Conservation (phyloP, 169 alveolate genomes). For the Plasmodium inui region DNA sequence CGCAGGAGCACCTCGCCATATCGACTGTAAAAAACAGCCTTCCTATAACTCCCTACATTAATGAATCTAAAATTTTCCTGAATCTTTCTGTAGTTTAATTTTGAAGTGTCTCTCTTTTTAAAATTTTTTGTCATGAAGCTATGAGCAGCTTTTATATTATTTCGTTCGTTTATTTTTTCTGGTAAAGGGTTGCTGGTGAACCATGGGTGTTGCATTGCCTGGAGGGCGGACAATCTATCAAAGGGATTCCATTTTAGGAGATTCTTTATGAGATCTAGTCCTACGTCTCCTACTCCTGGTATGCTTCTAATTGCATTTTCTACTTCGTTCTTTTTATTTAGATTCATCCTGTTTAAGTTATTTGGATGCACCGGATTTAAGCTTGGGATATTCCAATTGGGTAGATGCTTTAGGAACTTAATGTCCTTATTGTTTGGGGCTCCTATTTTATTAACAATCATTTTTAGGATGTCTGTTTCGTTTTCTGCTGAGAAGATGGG, state of each 20-base stretch:
- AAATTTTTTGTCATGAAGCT: constrained; percentile 86
- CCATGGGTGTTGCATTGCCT: constrained; percentile 86
- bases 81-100: constrained; percentile 5
- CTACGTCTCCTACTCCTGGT: constrained; percentile 83
- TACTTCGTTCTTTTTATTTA: constrained; percentile 76
- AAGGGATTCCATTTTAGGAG: constrained; percentile 80
- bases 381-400: constrained; percentile 77
- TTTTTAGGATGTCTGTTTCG: constrained; percentile 89
- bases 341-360: constrained; percentile 50
- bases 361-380: constrained; percentile 85
- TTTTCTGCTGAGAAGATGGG: constrained; percentile 93
- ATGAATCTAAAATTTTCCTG: constrained; percentile 58
- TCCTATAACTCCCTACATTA: constrained; percentile 60
- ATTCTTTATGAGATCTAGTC: constrained; percentile 81
- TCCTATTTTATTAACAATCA: constrained; percentile 81
- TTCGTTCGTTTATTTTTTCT: constrained; percentile 73
- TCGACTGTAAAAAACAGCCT: constrained; percentile 4
- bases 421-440: constrained; percentile 79
- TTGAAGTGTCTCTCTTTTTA: constrained; percentile 78
- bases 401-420: constrained; percentile 78
- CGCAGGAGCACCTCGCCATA: constrained; percentile 2
- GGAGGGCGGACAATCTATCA: constrained; percentile 80
- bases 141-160: constrained; percentile 84
- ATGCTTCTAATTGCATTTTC: constrained; percentile 79
- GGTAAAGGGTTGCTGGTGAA: constrained; percentile 79